Evolutionary conservation across 139 green algal genomes (phyloP).

Genomic region (Chlorella sp.): DNA sequence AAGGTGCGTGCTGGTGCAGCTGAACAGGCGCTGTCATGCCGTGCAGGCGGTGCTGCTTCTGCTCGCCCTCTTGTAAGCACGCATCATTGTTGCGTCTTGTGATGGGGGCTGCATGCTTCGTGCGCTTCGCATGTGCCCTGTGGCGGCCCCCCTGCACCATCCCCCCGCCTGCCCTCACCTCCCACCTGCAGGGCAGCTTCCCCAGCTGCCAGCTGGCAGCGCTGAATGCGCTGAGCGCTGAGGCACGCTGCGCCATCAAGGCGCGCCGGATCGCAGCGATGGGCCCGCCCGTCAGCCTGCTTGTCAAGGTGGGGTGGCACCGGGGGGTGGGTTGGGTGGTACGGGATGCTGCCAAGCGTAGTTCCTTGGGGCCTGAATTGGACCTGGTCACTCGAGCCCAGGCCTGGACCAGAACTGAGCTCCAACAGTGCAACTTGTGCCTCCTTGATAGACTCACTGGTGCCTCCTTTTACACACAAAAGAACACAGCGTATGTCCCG

Average conservation of each 20-base stretch:
- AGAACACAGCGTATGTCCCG: too few relatives aligned
- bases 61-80: not conserved
- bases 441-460: too few relatives aligned
- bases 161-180: not conserved
- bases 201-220: not conserved
- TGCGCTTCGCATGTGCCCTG: too few relatives aligned
- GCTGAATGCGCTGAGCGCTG: conserved; percentile 30
- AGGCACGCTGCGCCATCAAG: conserved; percentile 33
- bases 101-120: too few relatives aligned
- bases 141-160: not conserved
- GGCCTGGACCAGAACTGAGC: not conserved
- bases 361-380: too few relatives aligned
- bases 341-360: not conserved
- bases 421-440: too few relatives aligned
- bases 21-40: not conserved
- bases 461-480: too few relatives aligned
- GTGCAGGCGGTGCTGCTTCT: not conserved
- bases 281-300: conserved; percentile 34
- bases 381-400: not conserved
- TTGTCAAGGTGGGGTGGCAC: conserved; percentile 23
- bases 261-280: not conserved
- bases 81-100: too few relatives aligned
- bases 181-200: conserved; percentile 4
- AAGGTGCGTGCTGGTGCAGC: not conserved
- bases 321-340: too few relatives aligned